A percentile compares a stretch with the other conserved stretches of the same genome.
Conservation (phyloP, 2,329 filamentous ascomycete genomes). For the Colletotrichum aenigma region DNA sequence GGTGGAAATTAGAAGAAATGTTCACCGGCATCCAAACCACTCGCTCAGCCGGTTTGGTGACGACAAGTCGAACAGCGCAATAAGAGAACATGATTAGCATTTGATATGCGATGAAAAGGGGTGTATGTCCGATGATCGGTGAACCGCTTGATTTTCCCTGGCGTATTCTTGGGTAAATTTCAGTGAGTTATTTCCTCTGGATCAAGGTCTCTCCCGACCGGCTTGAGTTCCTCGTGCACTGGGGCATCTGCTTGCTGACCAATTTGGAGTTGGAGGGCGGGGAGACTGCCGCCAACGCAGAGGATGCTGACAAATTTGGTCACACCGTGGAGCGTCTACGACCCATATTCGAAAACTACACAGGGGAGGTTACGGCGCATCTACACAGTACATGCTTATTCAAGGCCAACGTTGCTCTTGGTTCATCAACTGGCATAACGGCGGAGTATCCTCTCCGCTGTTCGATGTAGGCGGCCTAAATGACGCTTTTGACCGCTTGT, state of each 20-base stretch:
- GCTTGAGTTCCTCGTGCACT: neutral
- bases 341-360: neutral
- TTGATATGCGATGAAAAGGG: neutral
- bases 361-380: rapidly evolving
- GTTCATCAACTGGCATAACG: neutral
- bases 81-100: neutral
- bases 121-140: neutral
- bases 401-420: neutral
- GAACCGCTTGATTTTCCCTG: neutral
- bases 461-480: neutral
- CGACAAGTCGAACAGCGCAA: neutral
- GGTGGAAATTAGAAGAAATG: neutral
- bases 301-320: neutral
- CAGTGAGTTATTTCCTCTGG: neutral
- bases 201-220: neutral
- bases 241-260: neutral
- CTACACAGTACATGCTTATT: neutral
- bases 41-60: neutral
- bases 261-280: neutral
- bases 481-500: neutral
- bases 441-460: neutral
- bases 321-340: neutral
- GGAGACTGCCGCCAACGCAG: neutral
- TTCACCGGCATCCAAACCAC: neutral
- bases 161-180: neutral